Evolutionary conservation across 352 stramenopile genomes (phyloP).

Genomic region (Globisporangium carolinianum): DNA sequence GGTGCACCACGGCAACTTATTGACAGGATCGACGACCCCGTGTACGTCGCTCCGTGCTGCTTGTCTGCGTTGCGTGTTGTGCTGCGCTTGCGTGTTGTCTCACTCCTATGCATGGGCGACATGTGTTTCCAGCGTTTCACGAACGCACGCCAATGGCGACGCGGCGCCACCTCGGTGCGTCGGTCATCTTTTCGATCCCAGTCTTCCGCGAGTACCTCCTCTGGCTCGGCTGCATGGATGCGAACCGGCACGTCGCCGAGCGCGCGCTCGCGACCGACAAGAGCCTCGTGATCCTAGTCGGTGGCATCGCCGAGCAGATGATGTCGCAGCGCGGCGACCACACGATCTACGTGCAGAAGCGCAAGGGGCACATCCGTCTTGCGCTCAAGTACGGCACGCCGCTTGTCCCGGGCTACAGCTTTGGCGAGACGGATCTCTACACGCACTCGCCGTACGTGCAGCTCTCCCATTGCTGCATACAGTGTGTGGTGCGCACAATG

Average conservation of each 20-base stretch:
- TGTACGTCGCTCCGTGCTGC: constrained; percentile 21
- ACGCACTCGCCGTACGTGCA: constrained; percentile 53
- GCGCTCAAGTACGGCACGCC: constrained; percentile 68
- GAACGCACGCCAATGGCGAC: constrained; percentile 56
- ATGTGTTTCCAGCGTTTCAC: constrained; percentile 40
- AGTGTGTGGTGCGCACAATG: too few relatives aligned
- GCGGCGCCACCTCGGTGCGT: constrained; percentile 61
- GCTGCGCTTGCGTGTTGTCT: too few relatives aligned
- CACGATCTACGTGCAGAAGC: constrained; percentile 70
- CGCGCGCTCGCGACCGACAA: constrained; percentile 58
- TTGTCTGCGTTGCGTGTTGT: neutral
- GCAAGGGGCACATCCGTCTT: constrained; percentile 79
- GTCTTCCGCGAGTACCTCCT: constrained; percentile 73
- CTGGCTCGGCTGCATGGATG: constrained; percentile 76
- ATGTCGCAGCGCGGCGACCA: constrained; percentile 63
- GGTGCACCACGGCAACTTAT: constrained; percentile 54
- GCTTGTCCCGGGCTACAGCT: constrained; percentile 73
- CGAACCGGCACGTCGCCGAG: constrained; percentile 50
- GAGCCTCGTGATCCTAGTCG: constrained; percentile 75
- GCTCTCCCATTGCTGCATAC: too few relatives aligned
- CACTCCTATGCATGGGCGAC: too few relatives aligned
- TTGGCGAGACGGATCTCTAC: constrained; percentile 82
- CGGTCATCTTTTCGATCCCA: constrained; percentile 69
- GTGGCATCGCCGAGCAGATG: constrained; percentile 82
- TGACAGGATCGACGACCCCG: constrained; percentile 50